phyloP scores from a whole-genome alignment of 371 early-diverging fungal genomes.

The Syncephalastrum contaminatum region DNA sequence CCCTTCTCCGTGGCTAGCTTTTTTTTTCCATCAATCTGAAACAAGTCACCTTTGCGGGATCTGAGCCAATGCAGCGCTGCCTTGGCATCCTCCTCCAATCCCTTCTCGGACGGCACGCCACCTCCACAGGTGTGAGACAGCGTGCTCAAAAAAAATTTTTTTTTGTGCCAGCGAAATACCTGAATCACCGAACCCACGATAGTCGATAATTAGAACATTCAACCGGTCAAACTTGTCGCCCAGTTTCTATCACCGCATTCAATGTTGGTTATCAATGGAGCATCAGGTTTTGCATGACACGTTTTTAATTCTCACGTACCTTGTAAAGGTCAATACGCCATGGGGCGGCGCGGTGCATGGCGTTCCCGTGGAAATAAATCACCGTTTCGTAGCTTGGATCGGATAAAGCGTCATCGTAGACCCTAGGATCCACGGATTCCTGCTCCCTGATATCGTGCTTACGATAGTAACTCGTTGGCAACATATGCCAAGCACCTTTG shows the following conservation, averaged over 20 bases:
- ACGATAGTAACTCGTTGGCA: constrained; percentile 33
- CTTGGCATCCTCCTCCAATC: constrained; percentile 34
- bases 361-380: constrained; percentile 50
- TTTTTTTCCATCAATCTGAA: constrained; percentile 18
- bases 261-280: not conserved
- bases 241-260: constrained; percentile 4
- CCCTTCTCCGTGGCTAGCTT: too few relatives aligned
- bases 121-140: constrained; percentile 13
- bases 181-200: constrained; percentile 51
- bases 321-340: constrained; percentile 48
- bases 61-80: constrained; percentile 33
- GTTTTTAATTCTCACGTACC: constrained; percentile 12
- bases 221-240: constrained; percentile 28
- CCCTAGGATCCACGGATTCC: constrained; percentile 7
- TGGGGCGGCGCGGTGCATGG: constrained; percentile 40
- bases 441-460: constrained; percentile 19
- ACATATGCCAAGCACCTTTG: constrained; percentile 45
- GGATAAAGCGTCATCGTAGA: constrained; percentile 30
- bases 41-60: too few relatives aligned
- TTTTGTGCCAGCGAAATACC: constrained; percentile 14
- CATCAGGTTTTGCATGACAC: not conserved
- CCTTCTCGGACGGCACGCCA: constrained; percentile 42
- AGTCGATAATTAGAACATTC: constrained; percentile 44
- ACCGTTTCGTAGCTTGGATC: constrained; percentile 31
- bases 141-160: too few relatives aligned